Conservation (phyloP, 2,329 filamentous ascomycete species). For the Pseudogymnoascus sp. region DNA sequence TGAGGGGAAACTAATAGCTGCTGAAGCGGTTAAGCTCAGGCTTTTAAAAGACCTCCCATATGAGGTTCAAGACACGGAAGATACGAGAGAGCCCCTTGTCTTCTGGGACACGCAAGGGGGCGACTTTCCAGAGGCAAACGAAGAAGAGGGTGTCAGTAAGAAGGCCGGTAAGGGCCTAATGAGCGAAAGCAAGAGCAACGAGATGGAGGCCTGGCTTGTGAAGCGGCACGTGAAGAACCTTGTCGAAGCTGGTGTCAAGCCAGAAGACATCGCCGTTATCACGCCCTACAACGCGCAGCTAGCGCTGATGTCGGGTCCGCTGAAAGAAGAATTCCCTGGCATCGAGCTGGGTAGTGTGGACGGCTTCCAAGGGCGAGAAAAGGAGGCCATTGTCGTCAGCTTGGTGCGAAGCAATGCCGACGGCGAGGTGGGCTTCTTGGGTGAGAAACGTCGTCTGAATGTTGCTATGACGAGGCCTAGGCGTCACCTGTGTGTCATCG, state of each 20-base stretch:
- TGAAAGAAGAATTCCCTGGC: conserved; percentile 74
- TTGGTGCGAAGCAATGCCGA: conserved; percentile 86
- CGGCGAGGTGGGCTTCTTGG: conserved; percentile 85
- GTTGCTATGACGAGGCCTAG: conserved; percentile 96
- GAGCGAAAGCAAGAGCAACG: conserved; percentile 81
- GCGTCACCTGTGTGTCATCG: conserved; percentile 81
- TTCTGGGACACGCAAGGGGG: conserved; percentile 97
- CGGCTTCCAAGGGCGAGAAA: conserved; percentile 94
- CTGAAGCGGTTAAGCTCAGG: conserved; percentile 65
- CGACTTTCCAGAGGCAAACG: conserved; percentile 75
- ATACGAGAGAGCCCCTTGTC: conserved; percentile 78
- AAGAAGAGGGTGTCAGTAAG: conserved; percentile 55
- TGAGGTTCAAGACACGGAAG: conserved; percentile 68
- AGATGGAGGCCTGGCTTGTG: conserved; percentile 79
- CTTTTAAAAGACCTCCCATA: conserved; percentile 73
- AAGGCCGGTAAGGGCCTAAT: conserved; percentile 41
- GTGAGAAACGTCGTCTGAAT: conserved; percentile 85
- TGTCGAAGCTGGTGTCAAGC: conserved; percentile 67
- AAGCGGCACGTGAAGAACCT: conserved; percentile 67
- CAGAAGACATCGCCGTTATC: conserved; percentile 84
- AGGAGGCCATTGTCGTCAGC: conserved; percentile 88
- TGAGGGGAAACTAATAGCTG: conserved; percentile 70
- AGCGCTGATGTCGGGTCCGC: conserved; percentile 61
- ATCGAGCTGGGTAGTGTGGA: conserved; percentile 96
- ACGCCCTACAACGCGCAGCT: conserved; percentile 94